These are phyloP conservation scores for Nicotiana obtusifolia DNA, from an alignment of 257 asterid species.

Conservation along the genomic window DNA sequence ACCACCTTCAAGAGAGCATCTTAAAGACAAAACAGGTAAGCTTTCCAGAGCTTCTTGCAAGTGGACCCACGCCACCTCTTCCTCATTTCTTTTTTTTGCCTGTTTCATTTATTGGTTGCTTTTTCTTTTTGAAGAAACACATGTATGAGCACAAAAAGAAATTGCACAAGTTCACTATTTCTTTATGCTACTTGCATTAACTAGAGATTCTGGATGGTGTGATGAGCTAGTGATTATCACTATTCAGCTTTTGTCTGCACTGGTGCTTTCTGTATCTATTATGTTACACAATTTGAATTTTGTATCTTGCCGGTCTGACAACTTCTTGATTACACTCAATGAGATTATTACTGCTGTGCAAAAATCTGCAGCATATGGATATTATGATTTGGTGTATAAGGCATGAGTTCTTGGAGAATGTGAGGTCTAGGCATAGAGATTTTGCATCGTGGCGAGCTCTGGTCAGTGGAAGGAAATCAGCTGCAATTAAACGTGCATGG, in stretches of 20 bases:
- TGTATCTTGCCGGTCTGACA: background rate
- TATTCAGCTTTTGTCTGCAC: background rate
- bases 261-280: background rate
- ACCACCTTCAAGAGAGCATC: slow-evolving; percentile 72
- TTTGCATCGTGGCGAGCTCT: slow-evolving; percentile 55
- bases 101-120: background rate
- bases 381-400: slow-evolving; percentile 82
- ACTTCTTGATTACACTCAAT: background rate
- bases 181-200: background rate
- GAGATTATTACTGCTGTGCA: background rate
- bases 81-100: background rate
- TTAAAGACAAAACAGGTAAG: slow-evolving; percentile 86
- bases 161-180: background rate
- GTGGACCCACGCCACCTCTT: background rate
- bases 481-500: slow-evolving; percentile 77
- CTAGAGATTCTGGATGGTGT: background rate
- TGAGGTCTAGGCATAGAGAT: slow-evolving; percentile 46
- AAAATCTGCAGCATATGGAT: slow-evolving; percentile 69
- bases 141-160: background rate
- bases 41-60: slow-evolving; percentile 13
- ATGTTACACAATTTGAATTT: background rate
- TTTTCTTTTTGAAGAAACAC: background rate
- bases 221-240: slow-evolving; percentile 2
- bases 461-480: slow-evolving; percentile 65
- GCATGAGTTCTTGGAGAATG: slow-evolving; percentile 65